Evolutionary conservation across 768 basidiomycete species (phyloP), one percentile per base, ranked within the genome.

Genomic region (Chlorophyllum brunneum): DNA sequence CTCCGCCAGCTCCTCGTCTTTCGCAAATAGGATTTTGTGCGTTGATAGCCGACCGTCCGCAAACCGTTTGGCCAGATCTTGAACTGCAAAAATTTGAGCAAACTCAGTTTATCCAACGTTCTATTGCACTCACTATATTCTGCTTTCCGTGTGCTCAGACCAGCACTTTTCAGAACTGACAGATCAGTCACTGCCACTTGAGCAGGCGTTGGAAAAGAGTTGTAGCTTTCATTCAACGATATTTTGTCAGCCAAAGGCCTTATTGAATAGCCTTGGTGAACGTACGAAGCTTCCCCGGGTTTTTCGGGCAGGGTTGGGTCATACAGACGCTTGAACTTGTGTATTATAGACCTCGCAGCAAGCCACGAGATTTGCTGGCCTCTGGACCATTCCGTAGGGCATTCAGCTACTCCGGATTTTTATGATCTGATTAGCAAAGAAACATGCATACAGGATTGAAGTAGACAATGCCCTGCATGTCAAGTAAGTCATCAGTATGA

Each of bases 291-390:
- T 7, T 53, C 43, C 9, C 44, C 51, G 7, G 51, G 51, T 52
- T 82, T 83, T 65, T 91, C 90, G 0, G 90, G 87, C 2, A 93
- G 69, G 7, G 80, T 73, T 15, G 82, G 80, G 58, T 92, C 81
- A 65, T 81, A 95, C 15, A 95, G 67, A 22, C 88, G 78, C 44
- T 83, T 71, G 66, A 95, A 95, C 53, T 76, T 81, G 67, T 92
- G 87, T 31, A 74, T 83, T 54, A 95, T 92, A 16, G 89, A 83
- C 18, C 88, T 77, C 0, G 93, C 94, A 9, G 92, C 94, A 38
- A 85, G 67, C 88, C 88, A 92, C 1, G 88, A 91, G 20, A 93
- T 88, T 63, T 93, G 88, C 65, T 88, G 87, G 4, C 80, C 84
- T 33, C 86, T 87, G 52, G 3, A 49, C 33, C n/a, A n/a, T 20